Evolutionary conservation across 2,329 filamentous ascomycete genomes (phyloP), one percentile per base, ranked within the genome.

Genomic region (Clonostachys rosea): DNA sequence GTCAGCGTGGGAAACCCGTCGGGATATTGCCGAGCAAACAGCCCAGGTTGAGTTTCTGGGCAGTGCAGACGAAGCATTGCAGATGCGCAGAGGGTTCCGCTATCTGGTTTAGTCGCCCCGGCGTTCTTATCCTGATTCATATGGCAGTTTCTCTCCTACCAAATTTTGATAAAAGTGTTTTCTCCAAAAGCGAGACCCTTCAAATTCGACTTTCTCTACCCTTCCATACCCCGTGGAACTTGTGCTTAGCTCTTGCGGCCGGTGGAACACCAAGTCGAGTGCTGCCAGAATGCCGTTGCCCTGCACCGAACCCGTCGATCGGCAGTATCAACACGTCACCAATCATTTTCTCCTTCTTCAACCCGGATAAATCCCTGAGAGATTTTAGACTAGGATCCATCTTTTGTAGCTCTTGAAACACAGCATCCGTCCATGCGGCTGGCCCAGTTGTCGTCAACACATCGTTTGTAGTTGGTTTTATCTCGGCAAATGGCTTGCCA

Each of bases 241-340:
- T 30, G 3, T 30, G 24, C 24, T 30, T 30, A 10, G 24, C 24
- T 30, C 24, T 30, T 10, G 24, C 24, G 24, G 24, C 46, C 3
- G 58, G 58, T 12, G 54, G 51, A 3, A 44, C 47, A 7, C 57
- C 57, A 33, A 59, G 56, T 16, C 59, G 49, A 2, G 58, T 59
- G 43, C 56, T 58, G 24, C 48, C 45, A 40, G 58, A 59, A 40
- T 59, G 58, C 14, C 35, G 12, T 40, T 60, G 58, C 3, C 56
- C 57, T 50, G 59, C 52, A 11, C 58, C 58, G 74, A 99, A 99
- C 67, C 91, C 92, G 7, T 94, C 97, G 59, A 99, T 97, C 24
- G 94, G 94, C 50, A 99, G 71, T 14, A 99, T 85, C 45, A 96
- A 83, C 3, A 96, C 90, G 66, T 99, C 94, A 42, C 94, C 94